Evolutionary conservation across 805 yeast species (phyloP).

Genomic region (Wickerhamiella sergipiensis): DNA sequence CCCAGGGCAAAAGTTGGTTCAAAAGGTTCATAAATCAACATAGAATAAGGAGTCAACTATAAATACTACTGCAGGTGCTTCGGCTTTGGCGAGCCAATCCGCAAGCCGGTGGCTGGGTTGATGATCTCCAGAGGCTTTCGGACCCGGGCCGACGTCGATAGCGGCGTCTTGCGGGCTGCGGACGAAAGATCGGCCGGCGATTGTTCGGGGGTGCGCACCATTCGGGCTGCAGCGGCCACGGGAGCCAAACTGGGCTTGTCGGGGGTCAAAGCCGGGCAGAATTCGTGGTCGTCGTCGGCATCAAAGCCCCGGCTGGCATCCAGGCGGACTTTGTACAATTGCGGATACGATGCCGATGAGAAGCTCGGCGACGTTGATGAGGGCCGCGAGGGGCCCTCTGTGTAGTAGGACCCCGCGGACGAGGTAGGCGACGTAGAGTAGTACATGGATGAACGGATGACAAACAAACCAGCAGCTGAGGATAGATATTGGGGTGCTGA

Average conservation of each 20-base stretch:
- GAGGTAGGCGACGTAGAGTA: conserved; percentile 13
- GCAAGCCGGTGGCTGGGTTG: conserved; percentile 20
- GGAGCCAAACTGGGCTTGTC: background rate
- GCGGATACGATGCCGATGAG: conserved; percentile 15
- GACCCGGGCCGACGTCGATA: conserved; percentile 8
- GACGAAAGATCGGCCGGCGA: background rate
- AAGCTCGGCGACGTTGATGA: conserved; percentile 22
- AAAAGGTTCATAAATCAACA: background rate
- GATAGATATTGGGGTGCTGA: no score
- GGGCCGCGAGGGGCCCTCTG: conserved; percentile 15
- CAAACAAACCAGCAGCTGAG: background rate
- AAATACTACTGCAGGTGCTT: conserved; percentile 1
- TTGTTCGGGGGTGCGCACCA: background rate
- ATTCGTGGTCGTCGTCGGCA: conserved; percentile 56
- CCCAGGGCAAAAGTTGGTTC: background rate
- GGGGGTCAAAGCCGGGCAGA: conserved; percentile 36
- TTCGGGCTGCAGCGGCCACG: conserved; percentile 2
- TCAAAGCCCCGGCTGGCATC: conserved; percentile 57
- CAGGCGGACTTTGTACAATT: conserved; percentile 13
- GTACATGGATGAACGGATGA: background rate
- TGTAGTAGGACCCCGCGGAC: conserved; percentile 5
- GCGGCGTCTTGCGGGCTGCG: background rate
- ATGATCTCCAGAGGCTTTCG: conserved; percentile 17
- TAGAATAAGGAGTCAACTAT: background rate
- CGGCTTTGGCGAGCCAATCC: conserved; percentile 17